Base-by-base conservation (phyloP, 495 filamentous ascomycete genomes). In the Hypoxylon perforatum region DNA sequence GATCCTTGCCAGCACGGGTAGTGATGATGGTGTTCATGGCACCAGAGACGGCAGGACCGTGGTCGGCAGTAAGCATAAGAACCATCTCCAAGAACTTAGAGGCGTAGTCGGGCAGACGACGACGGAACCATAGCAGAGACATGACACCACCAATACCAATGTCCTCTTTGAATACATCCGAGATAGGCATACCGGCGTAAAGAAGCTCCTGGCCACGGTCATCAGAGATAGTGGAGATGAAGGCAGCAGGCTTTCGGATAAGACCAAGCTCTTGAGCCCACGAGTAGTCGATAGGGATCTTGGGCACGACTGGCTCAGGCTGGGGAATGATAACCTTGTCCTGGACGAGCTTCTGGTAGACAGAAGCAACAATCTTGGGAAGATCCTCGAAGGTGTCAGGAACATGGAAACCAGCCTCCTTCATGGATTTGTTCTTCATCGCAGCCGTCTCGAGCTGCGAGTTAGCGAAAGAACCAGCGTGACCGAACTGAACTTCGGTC, bases 1-100 rank as follows among this genome's bases (percentile, higher is more conserved):
- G 85, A 80, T 99, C 95, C 85, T 99, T 99, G 75, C 95, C 95
- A 57, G 95, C 95, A 88, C 95, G 90, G 46, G 95, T 99, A 55
- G 95, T 99, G 79, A 99, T 98, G 81, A 99, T 99, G 66, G 95
- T 99, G 89, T 99, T 99, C 95, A 99, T 99, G 72, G 95, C 95
- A 84, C 95, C 95, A 68, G 95, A 99, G 63, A 99, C 95, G 74
- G 95, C 95, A 42, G 95, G 95, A 81, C 95, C 95, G 88, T 99
- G 95, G 76, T 99, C 95, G 70, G 95, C 95, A 72, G 95, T 99
- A 76, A 99, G 88, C 95, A 99, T 99, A 78, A 99, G 93, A 69
- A 99, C 96, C 95, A 99, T 99, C 87, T 99, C 95, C 67, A 99
- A 82, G 88, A 99, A 99, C 84, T 95, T 96, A 85, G 92, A 92